Conservation (phyloP, 768 basidiomycete species). For the Termitomyces sp. region DNA sequence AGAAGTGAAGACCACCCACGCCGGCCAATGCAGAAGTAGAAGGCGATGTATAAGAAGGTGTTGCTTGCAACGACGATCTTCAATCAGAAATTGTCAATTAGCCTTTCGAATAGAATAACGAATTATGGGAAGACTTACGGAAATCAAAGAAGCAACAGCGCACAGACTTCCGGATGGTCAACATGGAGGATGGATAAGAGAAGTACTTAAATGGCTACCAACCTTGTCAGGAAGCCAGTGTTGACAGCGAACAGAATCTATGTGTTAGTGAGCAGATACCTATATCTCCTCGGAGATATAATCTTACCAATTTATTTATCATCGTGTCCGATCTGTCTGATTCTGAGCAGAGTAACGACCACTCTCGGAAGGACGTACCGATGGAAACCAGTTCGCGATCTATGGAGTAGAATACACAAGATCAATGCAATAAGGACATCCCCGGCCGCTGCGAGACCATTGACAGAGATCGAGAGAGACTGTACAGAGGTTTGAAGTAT, state of each 20-base stretch:
- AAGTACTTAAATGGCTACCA: not conserved
- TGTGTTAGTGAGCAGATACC: not conserved
- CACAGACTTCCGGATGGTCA: constrained; percentile 32
- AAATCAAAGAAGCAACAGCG: constrained; percentile 50
- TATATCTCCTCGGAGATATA: not conserved
- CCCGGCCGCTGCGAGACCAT: constrained; percentile 38
- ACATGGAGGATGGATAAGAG: constrained; percentile 5
- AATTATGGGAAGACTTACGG: constrained; percentile 27
- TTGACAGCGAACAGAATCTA: constrained; percentile 44
- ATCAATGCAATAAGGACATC: constrained; percentile 42
- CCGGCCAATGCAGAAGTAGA: constrained; percentile 57
- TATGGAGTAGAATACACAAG: constrained; percentile 36
- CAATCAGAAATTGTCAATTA: not conserved
- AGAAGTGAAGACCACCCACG: constrained; percentile 38
- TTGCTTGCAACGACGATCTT: constrained; percentile 43
- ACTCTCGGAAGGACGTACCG: constrained; percentile 20
- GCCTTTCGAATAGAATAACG: not conserved
- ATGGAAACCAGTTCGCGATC: constrained; percentile 44
- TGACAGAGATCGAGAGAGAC: constrained; percentile 38
- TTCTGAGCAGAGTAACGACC: not conserved
- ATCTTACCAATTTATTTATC: constrained; percentile 37
- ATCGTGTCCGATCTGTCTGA: constrained; percentile 37
- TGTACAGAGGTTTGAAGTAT: constrained; percentile 8
- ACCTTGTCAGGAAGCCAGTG: constrained; percentile 33
- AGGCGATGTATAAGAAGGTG: constrained; percentile 53